Base-by-base conservation (phyloP, 2,329 filamentous ascomycete genomes). In the Helotiales sp. region DNA sequence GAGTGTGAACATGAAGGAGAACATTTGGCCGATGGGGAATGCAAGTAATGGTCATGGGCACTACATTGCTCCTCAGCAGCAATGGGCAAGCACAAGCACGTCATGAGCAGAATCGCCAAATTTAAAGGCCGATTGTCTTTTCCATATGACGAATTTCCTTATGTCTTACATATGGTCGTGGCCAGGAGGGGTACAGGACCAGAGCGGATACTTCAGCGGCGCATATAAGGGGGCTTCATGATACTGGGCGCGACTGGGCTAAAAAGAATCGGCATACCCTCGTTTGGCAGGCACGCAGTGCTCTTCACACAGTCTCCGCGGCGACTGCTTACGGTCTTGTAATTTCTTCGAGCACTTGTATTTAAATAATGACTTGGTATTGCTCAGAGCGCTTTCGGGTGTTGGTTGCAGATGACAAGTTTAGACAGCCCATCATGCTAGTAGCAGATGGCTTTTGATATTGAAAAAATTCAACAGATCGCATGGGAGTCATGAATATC, bases 21-120 rank as follows among this genome's bases (percentile, higher is more conserved):
- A 58, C 24, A 61, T 67, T 27, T 68, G 66, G 67, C 46, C 62
- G 22, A 62, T 66, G 31, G 69, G 69, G 8, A 68, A 69, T 51
- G 36, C 62, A 12, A 67, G 65, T 46, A 38, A 61, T 33, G 67
- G 69, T 10, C 69, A 70, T 54, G 67, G 63, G 17, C 68, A 70
- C 49, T 69, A 67, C 30, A 60, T 66, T 34, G 46, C 61, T 2
- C 50, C 60, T 27, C 67, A 69, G 19, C 62, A 67, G 54, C 59
- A 62, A 36, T 71, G 69, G 69, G 63, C 68, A 29, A 67, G 64
- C 52, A 63, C 67, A 3, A 63, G 65, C 7, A 63, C 60, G 15
- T 66, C 63, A 27, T 67, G n/a, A 40, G 15, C 40, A 15, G n/a
- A n/a, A 10, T 5, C n/a, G 19, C 34, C 19, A n/a, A n/a, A 30